These are phyloP conservation scores for Suillus weaverae DNA, from an alignment of 768 basidiomycete genomes.

Conservation along the genomic window DNA sequence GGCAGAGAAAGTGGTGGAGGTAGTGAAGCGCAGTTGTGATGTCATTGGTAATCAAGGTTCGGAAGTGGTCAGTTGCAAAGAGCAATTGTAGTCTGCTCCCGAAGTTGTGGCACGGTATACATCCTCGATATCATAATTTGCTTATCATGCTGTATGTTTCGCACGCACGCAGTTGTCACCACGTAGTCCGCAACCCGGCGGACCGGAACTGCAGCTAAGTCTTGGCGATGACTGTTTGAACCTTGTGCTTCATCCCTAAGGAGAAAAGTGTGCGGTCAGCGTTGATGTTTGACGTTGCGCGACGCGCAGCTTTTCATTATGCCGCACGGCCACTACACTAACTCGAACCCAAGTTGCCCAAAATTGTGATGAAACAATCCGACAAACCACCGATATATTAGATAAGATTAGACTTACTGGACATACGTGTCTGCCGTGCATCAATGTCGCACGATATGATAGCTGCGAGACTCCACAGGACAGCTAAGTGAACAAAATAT, in stretches of 20 bases:
- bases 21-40: conserved; percentile 68
- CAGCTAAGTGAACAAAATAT: conserved; percentile 2
- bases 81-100: conserved; percentile 11
- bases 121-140: conserved; percentile 4
- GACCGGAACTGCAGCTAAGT: neutral
- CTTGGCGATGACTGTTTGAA: conserved; percentile 10
- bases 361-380: conserved; percentile 14
- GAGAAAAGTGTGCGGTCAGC: conserved; percentile 7
- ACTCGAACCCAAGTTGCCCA: conserved; percentile 13
- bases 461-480: conserved; percentile 3
- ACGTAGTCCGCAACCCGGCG: neutral
- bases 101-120: neutral
- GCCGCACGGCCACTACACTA: conserved; percentile 20
- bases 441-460: conserved; percentile 1
- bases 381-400: neutral
- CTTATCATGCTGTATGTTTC: conserved; percentile 2
- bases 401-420: neutral
- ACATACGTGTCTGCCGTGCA: neutral
- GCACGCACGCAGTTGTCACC: neutral
- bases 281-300: conserved; percentile 30
- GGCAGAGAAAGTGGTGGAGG: conserved; percentile 73
- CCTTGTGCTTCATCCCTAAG: conserved; percentile 8
- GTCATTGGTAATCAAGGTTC: conserved; percentile 51
- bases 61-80: conserved; percentile 23
- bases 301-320: conserved; percentile 22